Conservation (phyloP, 805 yeast genomes). For the Maudiozyma serrabonitensis region DNA sequence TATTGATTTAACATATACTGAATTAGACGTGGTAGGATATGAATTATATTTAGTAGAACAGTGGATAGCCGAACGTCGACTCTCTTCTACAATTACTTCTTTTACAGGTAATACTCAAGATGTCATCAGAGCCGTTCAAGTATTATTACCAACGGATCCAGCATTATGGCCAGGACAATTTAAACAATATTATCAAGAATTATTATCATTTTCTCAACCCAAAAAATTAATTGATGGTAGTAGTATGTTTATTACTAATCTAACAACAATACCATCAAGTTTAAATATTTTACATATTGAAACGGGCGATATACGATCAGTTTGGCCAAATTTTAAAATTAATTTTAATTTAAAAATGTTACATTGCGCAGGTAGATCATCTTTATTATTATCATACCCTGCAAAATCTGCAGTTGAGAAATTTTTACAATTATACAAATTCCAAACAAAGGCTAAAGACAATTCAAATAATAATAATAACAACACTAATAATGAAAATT, state of each 20-base stretch:
- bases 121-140: conserved; percentile 48
- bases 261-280: conserved; percentile 71
- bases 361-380: conserved; percentile 80
- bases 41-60: conserved; percentile 91
- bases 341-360: conserved; percentile 70
- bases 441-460: conserved; percentile 25
- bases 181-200: conserved; percentile 53
- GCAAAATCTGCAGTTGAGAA: conserved; percentile 75
- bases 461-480: not conserved
- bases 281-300: conserved; percentile 64
- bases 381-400: conserved; percentile 59
- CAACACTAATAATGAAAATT: not conserved
- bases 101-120: conserved; percentile 77
- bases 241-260: conserved; percentile 62
- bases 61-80: conserved; percentile 72
- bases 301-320: conserved; percentile 42
- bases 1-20: conserved; percentile 36
- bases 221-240: conserved; percentile 51
- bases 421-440: conserved; percentile 64
- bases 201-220: conserved; percentile 54
- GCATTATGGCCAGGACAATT: conserved; percentile 35
- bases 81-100: conserved; percentile 68
- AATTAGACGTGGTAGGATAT: conserved; percentile 54
- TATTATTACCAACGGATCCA: conserved; percentile 37
- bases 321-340: conserved; percentile 52